Conservation (phyloP, 495 filamentous ascomycete species). For the Talaromyces nanjingensis region DNA sequence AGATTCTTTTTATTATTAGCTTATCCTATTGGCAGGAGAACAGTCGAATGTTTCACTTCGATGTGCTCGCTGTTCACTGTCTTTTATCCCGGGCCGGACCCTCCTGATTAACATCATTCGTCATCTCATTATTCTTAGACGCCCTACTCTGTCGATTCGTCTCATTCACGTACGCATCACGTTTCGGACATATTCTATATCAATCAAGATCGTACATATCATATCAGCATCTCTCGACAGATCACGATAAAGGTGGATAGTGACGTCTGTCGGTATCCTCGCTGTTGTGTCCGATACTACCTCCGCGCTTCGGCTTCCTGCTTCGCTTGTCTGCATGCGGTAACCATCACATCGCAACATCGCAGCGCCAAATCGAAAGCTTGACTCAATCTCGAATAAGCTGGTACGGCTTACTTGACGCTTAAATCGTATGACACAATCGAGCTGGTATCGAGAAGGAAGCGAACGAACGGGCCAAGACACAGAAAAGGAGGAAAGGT, state of each 20-base stretch:
- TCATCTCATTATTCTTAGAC: background rate
- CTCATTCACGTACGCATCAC: background rate
- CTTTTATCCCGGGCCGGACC: background rate
- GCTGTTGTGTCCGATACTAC: background rate
- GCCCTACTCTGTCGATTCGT: background rate
- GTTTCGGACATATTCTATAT: background rate
- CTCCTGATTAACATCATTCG: background rate
- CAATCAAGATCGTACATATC: background rate
- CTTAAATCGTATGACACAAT: background rate
- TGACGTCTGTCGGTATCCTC: background rate
- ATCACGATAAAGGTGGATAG: too few species aligned
- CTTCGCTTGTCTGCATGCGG: conserved; percentile 6
- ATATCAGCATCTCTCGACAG: too few species aligned
- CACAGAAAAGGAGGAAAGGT: background rate
- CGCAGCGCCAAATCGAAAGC: background rate
- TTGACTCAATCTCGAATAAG: background rate
- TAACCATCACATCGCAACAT: background rate
- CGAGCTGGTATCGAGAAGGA: background rate
- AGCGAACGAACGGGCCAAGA: background rate
- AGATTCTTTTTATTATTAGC: background rate
- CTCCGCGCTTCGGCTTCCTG: background rate
- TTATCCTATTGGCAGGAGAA: background rate
- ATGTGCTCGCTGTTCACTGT: background rate
- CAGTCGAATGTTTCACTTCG: background rate
- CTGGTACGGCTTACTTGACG: background rate